Base-by-base conservation (phyloP, 2,329 filamentous ascomycete genomes). In the Penicillium decumbens region DNA sequence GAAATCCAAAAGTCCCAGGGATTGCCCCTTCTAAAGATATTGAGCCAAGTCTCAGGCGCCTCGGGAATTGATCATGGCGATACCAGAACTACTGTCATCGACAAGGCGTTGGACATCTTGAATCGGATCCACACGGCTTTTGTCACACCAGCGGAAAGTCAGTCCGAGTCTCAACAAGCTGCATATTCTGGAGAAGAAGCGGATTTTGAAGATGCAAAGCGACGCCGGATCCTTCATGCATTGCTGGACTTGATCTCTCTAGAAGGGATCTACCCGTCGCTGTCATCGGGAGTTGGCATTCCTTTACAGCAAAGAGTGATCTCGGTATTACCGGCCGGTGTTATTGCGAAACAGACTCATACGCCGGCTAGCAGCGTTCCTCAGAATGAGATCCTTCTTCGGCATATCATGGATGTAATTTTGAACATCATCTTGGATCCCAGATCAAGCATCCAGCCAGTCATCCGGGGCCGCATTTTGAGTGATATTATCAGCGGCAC, bases 221-320 rank as follows among this genome's bases (percentile, higher is more conserved):
- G 69, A 27, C 69, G 70, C 28, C 65, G 70, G 24, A 52, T 65
- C 12, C 55, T 74, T 3, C 66, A 74, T 62, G 68, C 70, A 4
- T 56, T 75, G 6, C 56, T 75, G 39, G 72, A 75, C 46, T 53
- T 75, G 42, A 64, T 75, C 33, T 72, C 72, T 2, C 50, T 75
- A 6, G 72, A 75, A 50, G 72, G 72, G 4, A 69, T 75, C 23
- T 74, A 75, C 53, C 72, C 72, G 5, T 73, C 63, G 5, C 60
- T 74, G 13, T 73, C 72, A 12, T 53, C 59, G 18, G 72, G 72
- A 18, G 71, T 73, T 37, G 72, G 72, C 1, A 70, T 75, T 40
- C 72, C 72, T 9, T 57, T 75, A 10, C 71, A 74, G 53, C 65
- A 72, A 48, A 65, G 72, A 41, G 65, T 75, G 6, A 71, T 73